Evolutionary conservation across 306 rosid genomes (phyloP).

Genomic region (Malus orientalis): DNA sequence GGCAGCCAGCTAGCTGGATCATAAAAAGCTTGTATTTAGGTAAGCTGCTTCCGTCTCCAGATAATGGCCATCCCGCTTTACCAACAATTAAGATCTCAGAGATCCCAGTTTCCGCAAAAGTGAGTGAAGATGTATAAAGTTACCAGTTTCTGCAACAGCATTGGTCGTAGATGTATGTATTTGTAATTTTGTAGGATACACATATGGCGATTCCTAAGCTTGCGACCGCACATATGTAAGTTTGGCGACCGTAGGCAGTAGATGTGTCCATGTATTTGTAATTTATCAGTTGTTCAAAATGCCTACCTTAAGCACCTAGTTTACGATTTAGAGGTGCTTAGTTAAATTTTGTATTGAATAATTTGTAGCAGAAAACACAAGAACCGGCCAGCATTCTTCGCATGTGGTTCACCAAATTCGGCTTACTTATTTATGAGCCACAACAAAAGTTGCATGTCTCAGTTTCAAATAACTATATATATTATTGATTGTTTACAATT

Average conservation of each 20-base stretch:
- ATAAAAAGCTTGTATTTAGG: slow-evolving; percentile 70
- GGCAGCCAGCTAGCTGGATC: slow-evolving; percentile 73
- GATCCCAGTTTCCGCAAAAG: slow-evolving; percentile 22
- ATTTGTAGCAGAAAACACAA: neutral
- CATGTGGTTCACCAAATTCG: neutral
- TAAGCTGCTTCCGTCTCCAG: slow-evolving; percentile 45
- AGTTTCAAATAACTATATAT: neutral
- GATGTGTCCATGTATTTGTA: no score
- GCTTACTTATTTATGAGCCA: neutral
- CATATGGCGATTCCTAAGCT: neutral
- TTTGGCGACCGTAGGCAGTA: neutral
- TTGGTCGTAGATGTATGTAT: slow-evolving; percentile 2
- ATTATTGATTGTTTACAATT: neutral
- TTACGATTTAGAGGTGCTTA: no score
- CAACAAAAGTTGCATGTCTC: neutral
- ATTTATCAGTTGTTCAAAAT: no score
- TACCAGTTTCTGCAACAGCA: neutral
- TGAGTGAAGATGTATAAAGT: slow-evolving; percentile 45
- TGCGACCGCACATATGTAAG: no score
- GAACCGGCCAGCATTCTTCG: neutral
- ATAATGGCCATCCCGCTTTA: slow-evolving; percentile 13
- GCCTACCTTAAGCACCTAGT: no score
- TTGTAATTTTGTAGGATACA: neutral
- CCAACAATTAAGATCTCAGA: slow-evolving; percentile 18
- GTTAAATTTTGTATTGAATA: no score